Evolutionary conservation across 1,139 yeast species (phyloP), one percentile per base, ranked within the genome.

Genomic region (Hyphopichia khmerensis): DNA sequence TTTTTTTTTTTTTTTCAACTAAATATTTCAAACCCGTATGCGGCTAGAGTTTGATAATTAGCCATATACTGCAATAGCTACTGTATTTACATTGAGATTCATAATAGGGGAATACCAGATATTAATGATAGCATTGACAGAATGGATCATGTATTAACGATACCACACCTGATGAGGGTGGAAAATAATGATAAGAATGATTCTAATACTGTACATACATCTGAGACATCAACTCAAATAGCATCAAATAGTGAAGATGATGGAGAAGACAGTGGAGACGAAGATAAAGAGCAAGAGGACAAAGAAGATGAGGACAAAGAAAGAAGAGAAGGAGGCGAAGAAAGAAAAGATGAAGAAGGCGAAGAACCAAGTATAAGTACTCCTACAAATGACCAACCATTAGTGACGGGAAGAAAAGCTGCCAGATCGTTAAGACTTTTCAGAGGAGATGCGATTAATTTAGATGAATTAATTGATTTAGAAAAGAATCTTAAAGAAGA

Each of bases 401-500:
- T 46, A 9, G 54, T 65, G 34, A 57, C 65, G 11, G 73, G 74
- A 7, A 54, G 75, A 43, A 69, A 69, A 46, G 75, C 74, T 1
- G 74, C 75, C 17, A 51, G 71, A 36, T 65, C 72, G 10, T 57
- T 69, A 33, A 53, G 72, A 35, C 56, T 68, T 33, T 69, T 69
- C 45, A 56, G 68, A 30, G 67, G 66, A 14, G 59, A 59, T 31
- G 48, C 49, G 11, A 11, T 13, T 16, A 26, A 33, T n/a, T 14
- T 38, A 17, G 17, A 5, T 2, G 24, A 24, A 3, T 24, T 38
- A n/a, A 33, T 38, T 15, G 40, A 38, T 16, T 14, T 32, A 13
- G 35, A 17, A 17, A 24, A 17, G n/a, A 17, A 17, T 7, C 13
- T n/a, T 4, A 17, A 34, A 21, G 42, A n/a, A 29, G 17, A 29